Evolutionary conservation across 345 rosid genomes (phyloP).

Genomic region (Eucalyptus fibrosa): DNA sequence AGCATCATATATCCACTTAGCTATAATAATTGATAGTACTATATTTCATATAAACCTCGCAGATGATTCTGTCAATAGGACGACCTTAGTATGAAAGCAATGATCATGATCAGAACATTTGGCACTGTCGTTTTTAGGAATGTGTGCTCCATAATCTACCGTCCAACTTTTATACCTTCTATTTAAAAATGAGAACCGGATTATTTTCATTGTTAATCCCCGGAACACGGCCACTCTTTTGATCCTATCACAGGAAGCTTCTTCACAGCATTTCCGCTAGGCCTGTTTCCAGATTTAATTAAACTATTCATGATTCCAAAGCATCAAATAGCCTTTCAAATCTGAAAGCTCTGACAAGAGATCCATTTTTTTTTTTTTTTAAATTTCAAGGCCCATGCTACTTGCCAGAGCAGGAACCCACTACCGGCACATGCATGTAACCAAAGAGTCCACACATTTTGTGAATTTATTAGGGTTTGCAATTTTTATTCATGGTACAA

Average conservation of each 20-base stretch:
- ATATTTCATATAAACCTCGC: neutral
- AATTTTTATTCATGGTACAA: neutral
- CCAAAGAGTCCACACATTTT: neutral
- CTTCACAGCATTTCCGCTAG: neutral
- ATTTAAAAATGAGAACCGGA: neutral
- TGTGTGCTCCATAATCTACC: neutral
- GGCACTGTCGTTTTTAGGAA: neutral
- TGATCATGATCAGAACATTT: neutral
- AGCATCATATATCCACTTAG: neutral
- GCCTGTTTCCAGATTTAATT: neutral
- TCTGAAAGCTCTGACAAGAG: neutral
- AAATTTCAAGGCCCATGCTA: neutral
- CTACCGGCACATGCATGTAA: neutral
- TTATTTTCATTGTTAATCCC: neutral
- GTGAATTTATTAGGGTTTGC: neutral
- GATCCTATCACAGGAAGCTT: neutral
- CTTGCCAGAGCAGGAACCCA: constrained; percentile 4
- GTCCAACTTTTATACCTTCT: neutral
- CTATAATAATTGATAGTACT: neutral
- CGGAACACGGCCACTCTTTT: neutral
- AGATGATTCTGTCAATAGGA: neutral
- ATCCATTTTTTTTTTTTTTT: neutral
- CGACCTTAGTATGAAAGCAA: neutral
- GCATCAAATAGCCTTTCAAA: neutral
- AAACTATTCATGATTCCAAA: neutral